Evolutionary conservation across 164 flowering plant species (phyloP), one percentile per base, ranked within the genome.

Genomic region (Hamamelis virginiana): DNA sequence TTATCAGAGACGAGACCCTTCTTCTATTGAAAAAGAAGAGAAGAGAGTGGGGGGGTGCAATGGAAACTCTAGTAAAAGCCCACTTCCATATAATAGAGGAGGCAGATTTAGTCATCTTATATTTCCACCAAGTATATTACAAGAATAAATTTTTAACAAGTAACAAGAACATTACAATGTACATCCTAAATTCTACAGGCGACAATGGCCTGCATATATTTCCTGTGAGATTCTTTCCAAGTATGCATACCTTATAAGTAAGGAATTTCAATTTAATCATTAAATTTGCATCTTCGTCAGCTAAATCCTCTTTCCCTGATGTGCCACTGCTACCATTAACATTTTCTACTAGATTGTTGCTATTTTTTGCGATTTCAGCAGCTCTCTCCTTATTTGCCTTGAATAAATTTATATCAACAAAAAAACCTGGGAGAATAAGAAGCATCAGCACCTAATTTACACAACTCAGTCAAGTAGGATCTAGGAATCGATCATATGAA

Each of bases 231-330:
- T n/a, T 51, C 5, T 16, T 18, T 44, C 22, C 21, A 66, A 61
- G 23, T 1, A 43, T 16, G 25, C 53, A 23, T 76, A 94, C 97
- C 97, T 92, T 95, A 68, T 95, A 95, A 14, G 98, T 89, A 64
- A 92, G 90, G 78, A 95, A 95, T 74, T 95, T 95, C 74, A 95
- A 67, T 75, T 95, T 92, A 68, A 95, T 83, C 99, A 92, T 95
- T 59, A 90, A 68, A 74, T 95, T 92, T 57, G 91, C 94, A 85
- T 95, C 97, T 80, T 92, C 96, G 76, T 92, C 92, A 58, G 94
- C 96, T 68, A 95, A 82, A 64, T 80, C 90, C 71, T 82, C 83
- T 59, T 73, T 70, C 64, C 66, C 81, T 55, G 78, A 66, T 55
- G 67, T 47, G 48, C 65, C 75, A 65, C 64, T 74, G 66, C 68